These are phyloP conservation scores for Solanum chacoense DNA, from an alignment of 305 asterid genomes.

Conservation along the genomic window DNA sequence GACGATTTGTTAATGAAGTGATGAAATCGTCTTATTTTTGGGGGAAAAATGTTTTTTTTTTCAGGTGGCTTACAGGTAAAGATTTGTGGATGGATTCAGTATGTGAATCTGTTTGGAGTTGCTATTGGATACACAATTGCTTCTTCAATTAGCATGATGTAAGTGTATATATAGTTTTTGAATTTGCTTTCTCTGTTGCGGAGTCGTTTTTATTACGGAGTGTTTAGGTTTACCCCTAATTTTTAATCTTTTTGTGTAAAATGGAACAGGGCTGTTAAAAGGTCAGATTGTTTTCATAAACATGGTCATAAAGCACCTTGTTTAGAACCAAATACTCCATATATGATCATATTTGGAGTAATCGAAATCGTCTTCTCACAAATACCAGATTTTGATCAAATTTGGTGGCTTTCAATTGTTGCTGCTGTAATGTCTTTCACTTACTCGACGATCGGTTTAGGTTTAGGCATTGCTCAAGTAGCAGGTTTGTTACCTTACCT, in stretches of 20 bases:
- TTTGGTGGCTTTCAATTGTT: constrained; percentile 88
- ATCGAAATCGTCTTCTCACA: constrained; percentile 62
- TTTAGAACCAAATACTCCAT: constrained; percentile 53
- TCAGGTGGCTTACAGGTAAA: constrained; percentile 76
- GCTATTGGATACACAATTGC: constrained; percentile 96
- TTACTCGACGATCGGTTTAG: constrained; percentile 72
- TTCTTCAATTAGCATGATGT: constrained; percentile 77
- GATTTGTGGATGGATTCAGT: constrained; percentile 87
- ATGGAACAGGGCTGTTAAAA: constrained; percentile 63
- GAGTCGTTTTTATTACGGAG: background rate
- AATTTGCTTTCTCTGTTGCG: background rate
- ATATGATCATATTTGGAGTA: constrained; percentile 75
- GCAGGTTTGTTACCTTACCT: constrained; percentile 31
- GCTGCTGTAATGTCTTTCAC: constrained; percentile 95
- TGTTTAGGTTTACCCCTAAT: background rate
- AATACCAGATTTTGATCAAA: constrained; percentile 83
- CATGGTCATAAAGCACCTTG: constrained; percentile 60
- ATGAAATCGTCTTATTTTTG: background rate
- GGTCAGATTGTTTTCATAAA: constrained; percentile 64
- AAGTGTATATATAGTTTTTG: constrained; percentile 14
- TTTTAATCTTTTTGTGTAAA: background rate
- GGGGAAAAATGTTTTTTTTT: background rate
- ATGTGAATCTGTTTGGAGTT: constrained; percentile 77
- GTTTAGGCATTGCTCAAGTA: constrained; percentile 73
- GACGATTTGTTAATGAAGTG: background rate